These are phyloP conservation scores for Candida vartiovaarae DNA, from an alignment of 805 yeast species.

Conservation along the genomic window DNA sequence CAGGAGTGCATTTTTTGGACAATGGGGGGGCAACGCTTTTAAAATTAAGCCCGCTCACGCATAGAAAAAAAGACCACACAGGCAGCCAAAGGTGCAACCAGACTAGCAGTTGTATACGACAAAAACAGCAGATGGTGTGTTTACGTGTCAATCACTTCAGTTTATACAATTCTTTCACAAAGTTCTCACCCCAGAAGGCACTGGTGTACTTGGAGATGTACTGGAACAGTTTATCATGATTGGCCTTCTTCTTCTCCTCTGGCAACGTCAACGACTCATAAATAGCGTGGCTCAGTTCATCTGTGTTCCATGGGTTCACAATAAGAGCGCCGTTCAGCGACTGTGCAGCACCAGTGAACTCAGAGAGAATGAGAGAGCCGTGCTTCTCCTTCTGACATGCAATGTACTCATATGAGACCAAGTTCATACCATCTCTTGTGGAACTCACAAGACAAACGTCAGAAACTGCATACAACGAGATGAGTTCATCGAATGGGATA, in stretches of 20 bases:
- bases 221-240: conserved; percentile 76
- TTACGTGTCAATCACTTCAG: conserved; percentile 6
- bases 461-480: conserved; percentile 75
- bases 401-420: conserved; percentile 92
- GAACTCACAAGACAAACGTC: conserved; percentile 92
- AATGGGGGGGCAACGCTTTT: too few relatives aligned
- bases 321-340: conserved; percentile 88
- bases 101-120: too few relatives aligned
- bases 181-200: conserved; percentile 94
- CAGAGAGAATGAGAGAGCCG: conserved; percentile 84
- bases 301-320: conserved; percentile 98
- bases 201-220: conserved; percentile 93
- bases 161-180: conserved; percentile 76
- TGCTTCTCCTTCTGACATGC: conserved; percentile 86
- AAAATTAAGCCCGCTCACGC: too few relatives aligned
- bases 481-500: conserved; percentile 84
- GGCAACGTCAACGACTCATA: conserved; percentile 82
- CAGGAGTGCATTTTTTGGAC: too few relatives aligned
- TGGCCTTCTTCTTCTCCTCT: conserved; percentile 68
- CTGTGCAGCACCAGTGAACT: conserved; percentile 99
- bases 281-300: conserved; percentile 81
- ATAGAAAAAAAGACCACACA: too few relatives aligned
- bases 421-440: conserved; percentile 97
- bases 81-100: too few relatives aligned
- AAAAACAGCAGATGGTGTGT: too few relatives aligned